Evolutionary conservation across 148 eudicot genomes (phyloP), one percentile per base, ranked within the genome.

Genomic region (Fagopyrum tataricum): DNA sequence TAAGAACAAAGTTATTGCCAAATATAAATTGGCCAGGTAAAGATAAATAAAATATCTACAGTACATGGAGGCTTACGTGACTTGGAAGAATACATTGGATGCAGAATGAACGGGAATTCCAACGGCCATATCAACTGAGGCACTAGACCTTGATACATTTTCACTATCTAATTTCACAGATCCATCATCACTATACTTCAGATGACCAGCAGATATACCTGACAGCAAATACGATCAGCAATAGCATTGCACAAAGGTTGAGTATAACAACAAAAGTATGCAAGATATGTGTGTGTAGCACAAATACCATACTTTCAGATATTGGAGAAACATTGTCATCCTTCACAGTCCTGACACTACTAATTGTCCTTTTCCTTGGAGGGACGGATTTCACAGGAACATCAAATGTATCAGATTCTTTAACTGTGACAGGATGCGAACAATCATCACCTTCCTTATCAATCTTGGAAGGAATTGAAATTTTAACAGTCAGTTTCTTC

Each of bases 321-420:
- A 66, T 71, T 67, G 77, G 68, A 62, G 81, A 82, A 79, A 62
- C 80, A 67, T 81, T 78, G 13, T 77, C 84, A 72, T 86, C 91
- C 79, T 82, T 87, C 79, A 93, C 59, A 81, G 79, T 70, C 76
- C 77, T 75, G 43, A 83, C 72, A 48, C 84, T 84, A 77, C 86
- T 84, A 76, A 89, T 87, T 26, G 93, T 89, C 74, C 91, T 87
- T 75, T 90, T 84, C 53, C 87, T 87, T 66, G 96, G 87, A 53
- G 96, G 95, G 72, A 84, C 90, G 8, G 88, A 84, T 74, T 90
- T 92, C 42, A 92, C 89, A 75, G 96, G 85, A 73, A 89, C 86
- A 74, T 84, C 89, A 62, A 84, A 71, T 46, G 71, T 75, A 76
- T 82, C 85, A 26, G 82, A 72, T 40, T 81, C 85, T 67, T 82